Evolutionary conservation across 495 filamentous ascomycete species (phyloP).

Genomic region (Symbiotaphrina buchneri): DNA sequence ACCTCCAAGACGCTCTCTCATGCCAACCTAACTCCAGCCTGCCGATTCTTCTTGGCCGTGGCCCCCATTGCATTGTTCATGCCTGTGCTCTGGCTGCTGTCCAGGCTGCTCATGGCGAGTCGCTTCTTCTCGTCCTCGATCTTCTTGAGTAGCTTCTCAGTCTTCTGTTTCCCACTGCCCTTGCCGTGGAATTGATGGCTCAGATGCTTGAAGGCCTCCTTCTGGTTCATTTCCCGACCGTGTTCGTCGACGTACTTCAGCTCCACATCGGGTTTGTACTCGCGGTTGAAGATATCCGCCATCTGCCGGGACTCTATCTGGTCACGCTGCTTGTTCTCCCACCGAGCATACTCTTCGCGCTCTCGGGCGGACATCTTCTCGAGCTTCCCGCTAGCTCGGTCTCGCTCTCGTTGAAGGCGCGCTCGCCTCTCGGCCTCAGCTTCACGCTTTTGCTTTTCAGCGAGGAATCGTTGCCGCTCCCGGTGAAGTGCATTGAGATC

Average conservation of each 20-base stretch:
- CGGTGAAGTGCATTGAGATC: slow-evolving; percentile 48
- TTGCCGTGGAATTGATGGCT: slow-evolving; percentile 97
- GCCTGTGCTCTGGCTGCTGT: slow-evolving; percentile 60
- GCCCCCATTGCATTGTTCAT: slow-evolving; percentile 59
- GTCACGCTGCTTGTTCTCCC: slow-evolving; percentile 72
- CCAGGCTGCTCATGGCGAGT: slow-evolving; percentile 57
- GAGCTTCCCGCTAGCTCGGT: slow-evolving; percentile 57
- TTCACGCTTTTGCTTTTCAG: slow-evolving; percentile 52
- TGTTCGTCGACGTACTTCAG: slow-evolving; percentile 77
- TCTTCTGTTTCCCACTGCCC: slow-evolving; percentile 93
- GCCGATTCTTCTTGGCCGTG: slow-evolving; percentile 57
- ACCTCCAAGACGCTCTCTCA: slow-evolving; percentile 14
- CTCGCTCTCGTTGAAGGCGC: slow-evolving; percentile 65
- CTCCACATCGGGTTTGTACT: slow-evolving; percentile 78
- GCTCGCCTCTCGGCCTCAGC: slow-evolving; percentile 56
- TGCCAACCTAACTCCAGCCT: slow-evolving; percentile 73
- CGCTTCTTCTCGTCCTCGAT: slow-evolving; percentile 86
- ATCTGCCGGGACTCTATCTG: slow-evolving; percentile 56
- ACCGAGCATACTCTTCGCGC: slow-evolving; percentile 70
- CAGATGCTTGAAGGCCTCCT: slow-evolving; percentile 91
- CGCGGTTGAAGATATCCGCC: slow-evolving; percentile 60
- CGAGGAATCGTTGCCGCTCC: slow-evolving; percentile 57
- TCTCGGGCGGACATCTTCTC: slow-evolving; percentile 77
- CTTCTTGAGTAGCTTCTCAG: slow-evolving; percentile 89
- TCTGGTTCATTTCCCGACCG: slow-evolving; percentile 66